phyloP scores from a whole-genome alignment of 352 stramenopile genomes.

The Phytophthora pistaciae region DNA sequence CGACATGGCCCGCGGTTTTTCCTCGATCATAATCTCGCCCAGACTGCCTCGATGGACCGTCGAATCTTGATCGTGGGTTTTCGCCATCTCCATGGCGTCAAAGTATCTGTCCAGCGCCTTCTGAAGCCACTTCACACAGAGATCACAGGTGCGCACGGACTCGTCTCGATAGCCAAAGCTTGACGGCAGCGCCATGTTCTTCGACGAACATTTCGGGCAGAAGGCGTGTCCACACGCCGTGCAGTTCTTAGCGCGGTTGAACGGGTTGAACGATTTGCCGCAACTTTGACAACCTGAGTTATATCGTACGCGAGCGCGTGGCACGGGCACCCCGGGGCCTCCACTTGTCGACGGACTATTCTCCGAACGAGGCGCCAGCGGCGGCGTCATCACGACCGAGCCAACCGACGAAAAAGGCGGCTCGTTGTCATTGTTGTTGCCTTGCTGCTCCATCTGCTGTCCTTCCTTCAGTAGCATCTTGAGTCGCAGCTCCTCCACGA shows the following conservation, averaged over 20 bases:
- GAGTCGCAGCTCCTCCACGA: conserved; percentile 65
- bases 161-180: conserved; percentile 67
- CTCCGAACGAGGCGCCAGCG: conserved; percentile 15
- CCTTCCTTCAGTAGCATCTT: conserved; percentile 60
- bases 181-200: conserved; percentile 60
- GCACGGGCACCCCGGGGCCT: conserved; percentile 47
- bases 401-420: conserved; percentile 16
- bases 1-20: conserved; percentile 20
- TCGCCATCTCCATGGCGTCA: conserved; percentile 59
- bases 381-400: conserved; percentile 8
- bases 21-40: conserved; percentile 31
- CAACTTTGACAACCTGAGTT: conserved; percentile 61
- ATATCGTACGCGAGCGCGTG: conserved; percentile 40
- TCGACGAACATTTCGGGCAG: conserved; percentile 72
- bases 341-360: conserved; percentile 4
- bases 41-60: conserved; percentile 15
- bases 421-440: conserved; percentile 23
- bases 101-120: conserved; percentile 74
- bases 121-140: conserved; percentile 74
- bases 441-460: conserved; percentile 53
- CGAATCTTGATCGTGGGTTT: conserved; percentile 21
- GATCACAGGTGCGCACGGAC: conserved; percentile 63
- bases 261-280: conserved; percentile 73
- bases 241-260: conserved; percentile 75
- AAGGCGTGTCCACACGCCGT: conserved; percentile 64